Percentiles rank a stretch among this genome's conserved stretches.
Conservation (phyloP, 352 stramenopile species). For the Blastocystis hominis region DNA sequence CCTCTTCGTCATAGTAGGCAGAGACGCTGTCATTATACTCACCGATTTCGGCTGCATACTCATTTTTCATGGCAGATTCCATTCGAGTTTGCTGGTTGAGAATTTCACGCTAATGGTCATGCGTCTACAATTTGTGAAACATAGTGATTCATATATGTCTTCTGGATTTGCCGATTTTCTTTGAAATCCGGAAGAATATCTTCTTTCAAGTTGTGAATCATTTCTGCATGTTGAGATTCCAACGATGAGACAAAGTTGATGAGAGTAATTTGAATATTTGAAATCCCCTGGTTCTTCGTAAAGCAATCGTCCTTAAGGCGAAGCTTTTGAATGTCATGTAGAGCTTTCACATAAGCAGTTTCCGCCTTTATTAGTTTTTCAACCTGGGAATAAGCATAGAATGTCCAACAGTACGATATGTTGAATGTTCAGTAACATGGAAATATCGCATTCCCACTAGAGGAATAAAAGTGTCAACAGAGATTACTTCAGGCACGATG, state of each 20-base stretch:
- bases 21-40: slow-evolving; percentile 15
- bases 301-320: background rate
- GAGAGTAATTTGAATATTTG: slow-evolving; percentile 1
- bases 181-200: slow-evolving; percentile 15
- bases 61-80: background rate
- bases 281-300: slow-evolving; percentile 6
- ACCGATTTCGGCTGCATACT: background rate
- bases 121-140: background rate
- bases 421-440: slow-evolving; percentile 2
- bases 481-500: background rate
- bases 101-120: background rate
- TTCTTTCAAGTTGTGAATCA: slow-evolving; percentile 8
- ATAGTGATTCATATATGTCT: slow-evolving; percentile 8
- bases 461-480: background rate
- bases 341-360: background rate
- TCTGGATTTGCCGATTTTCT: slow-evolving; percentile 27
- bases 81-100: background rate
- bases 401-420: background rate
- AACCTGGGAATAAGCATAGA: background rate
- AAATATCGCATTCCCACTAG: slow-evolving; percentile 28
- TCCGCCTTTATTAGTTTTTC: slow-evolving; percentile 31
- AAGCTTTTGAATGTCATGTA: slow-evolving; percentile 1
- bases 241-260: slow-evolving; percentile 16
- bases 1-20: background rate
- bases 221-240: background rate